Evolutionary conservation across 371 early-diverging fungal genomes (phyloP), one percentile per base, ranked within the genome.

Genomic region (Rhizopus delemar): DNA sequence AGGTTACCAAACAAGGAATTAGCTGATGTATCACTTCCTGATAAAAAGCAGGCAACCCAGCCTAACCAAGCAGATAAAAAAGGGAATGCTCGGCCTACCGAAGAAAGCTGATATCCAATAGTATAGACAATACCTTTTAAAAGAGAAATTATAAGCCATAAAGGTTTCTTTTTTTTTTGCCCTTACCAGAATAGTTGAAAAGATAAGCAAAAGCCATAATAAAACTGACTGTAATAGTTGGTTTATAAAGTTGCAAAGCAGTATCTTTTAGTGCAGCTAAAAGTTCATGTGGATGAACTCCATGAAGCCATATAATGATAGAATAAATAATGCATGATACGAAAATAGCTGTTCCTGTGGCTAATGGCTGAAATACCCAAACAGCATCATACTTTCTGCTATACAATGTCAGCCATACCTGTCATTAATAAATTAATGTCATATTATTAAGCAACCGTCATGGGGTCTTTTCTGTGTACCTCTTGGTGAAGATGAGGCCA

Each of bases 131-230:
- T 79, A 11, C 76, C 78, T 66, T 53, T 38, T 28, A 8, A 38
- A 38, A 11, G 39, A 38, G 5, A 8, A 13, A 5, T 38, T 38
- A 11, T 38, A 38, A 38, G 49, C 13, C 4, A 28, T 8, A 12
- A 11, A 32, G n/a, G n/a, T 8, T 28, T 28, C 28, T 29, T 29
- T 53, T 8, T 53, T 28, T 34, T 36, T 51, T 9, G 31, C 22
- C 31, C 2, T 32, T 61, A 60, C 69, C 67, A 34, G 71, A 76
- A 50, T 72, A 79, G 52, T 74, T 76, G 51, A 70, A 74, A 8
- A 76, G 56, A 53, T 79, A 79, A 8, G 80, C 77, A 57, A 79
- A 70, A 2, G 69, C 74, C 65, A 79, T 74, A 32, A 79, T 76
- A 32, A 72, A 69, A 0, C 73, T 71, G 0, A 74, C 75, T 0